Conservation (phyloP, 441 rosid genomes). For the Adansonia madagascariensis region DNA sequence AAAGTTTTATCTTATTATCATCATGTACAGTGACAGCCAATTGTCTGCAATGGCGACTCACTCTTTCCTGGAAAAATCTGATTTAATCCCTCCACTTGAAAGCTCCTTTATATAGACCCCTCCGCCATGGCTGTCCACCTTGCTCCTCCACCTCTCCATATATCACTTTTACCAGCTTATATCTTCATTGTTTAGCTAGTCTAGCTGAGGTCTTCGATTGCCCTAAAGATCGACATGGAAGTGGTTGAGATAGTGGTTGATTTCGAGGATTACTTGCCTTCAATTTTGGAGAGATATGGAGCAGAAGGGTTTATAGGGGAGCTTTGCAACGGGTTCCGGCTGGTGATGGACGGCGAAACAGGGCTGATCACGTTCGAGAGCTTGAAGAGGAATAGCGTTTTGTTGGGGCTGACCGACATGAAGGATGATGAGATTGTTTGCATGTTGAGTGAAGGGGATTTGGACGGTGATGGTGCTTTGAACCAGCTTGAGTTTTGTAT, state of each 20-base stretch:
- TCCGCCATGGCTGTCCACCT: too few relatives aligned
- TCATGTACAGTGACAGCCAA: too few relatives aligned
- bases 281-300: constrained; percentile 43
- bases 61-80: too few relatives aligned
- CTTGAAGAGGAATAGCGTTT: constrained; percentile 45
- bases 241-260: constrained; percentile 30
- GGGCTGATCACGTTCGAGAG: constrained; percentile 53
- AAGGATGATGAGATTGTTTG: constrained; percentile 47
- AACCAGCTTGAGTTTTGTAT: constrained; percentile 51
- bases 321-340: constrained; percentile 44
- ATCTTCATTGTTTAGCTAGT: too few relatives aligned
- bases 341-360: constrained; percentile 49
- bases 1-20: too few relatives aligned
- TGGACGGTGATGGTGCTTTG: constrained; percentile 52
- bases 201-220: too few relatives aligned
- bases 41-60: too few relatives aligned
- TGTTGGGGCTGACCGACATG: constrained; percentile 45
- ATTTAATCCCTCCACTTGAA: too few relatives aligned
- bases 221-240: constrained; percentile 24
- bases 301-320: constrained; percentile 48
- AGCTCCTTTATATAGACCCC: too few relatives aligned
- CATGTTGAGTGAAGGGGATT: constrained; percentile 52
- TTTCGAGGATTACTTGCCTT: constrained; percentile 51
- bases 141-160: too few relatives aligned
- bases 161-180: too few relatives aligned